Evolutionary conservation across 768 basidiomycete species (phyloP).

Genomic region (Leccinum subgranulosum): DNA sequence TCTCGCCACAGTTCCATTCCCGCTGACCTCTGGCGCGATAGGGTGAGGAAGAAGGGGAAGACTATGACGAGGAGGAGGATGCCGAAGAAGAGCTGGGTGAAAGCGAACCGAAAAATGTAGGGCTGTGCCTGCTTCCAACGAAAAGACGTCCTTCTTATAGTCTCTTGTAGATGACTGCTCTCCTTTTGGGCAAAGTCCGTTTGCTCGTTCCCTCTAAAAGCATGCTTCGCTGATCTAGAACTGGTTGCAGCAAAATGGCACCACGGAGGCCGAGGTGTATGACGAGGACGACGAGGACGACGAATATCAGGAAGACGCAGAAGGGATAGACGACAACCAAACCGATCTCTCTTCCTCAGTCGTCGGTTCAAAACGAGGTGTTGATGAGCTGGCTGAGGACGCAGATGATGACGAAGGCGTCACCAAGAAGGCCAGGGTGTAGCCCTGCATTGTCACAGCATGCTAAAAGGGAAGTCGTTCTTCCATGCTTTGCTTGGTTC

Average conservation of each 20-base stretch:
- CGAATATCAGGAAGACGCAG: conserved; percentile 13
- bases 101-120: conserved; percentile 9
- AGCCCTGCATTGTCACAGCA: background rate
- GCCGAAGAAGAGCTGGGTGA: background rate
- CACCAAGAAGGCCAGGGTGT: conserved; percentile 28
- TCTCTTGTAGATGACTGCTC: conserved; percentile 23
- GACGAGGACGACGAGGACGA: conserved; percentile 23
- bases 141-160: conserved; percentile 5
- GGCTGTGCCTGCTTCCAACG: background rate
- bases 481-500: background rate
- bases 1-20: background rate
- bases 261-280: background rate
- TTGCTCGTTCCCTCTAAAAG: background rate
- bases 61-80: conserved; percentile 11
- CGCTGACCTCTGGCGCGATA: conserved; percentile 1
- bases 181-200: conserved; percentile 21
- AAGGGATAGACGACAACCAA: conserved; percentile 10
- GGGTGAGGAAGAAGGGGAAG: conserved; percentile 20
- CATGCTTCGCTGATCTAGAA: background rate
- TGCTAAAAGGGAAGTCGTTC: background rate
- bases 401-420: conserved; percentile 9
- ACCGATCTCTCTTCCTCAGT: conserved; percentile 8
- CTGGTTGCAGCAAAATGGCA: conserved; percentile 16
- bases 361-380: conserved; percentile 26
- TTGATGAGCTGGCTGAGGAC: conserved; percentile 19